Evolutionary conservation across 2,329 filamentous ascomycete genomes (phyloP).

Genomic region (Trichoderma arundinaceum): DNA sequence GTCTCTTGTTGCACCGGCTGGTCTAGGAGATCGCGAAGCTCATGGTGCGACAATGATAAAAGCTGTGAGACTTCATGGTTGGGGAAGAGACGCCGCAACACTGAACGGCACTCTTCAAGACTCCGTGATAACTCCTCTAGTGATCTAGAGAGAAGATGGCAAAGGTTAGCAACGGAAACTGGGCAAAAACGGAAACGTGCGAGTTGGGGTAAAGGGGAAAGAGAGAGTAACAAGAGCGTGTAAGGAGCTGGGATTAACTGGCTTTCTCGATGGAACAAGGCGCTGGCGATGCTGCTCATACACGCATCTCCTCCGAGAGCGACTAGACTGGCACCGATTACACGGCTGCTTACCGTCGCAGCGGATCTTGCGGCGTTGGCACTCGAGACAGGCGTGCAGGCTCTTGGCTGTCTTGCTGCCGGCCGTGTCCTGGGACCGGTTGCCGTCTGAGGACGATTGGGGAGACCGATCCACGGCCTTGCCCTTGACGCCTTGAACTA

Average conservation of each 20-base stretch:
- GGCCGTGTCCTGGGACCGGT: constrained; percentile 45
- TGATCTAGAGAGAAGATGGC: constrained; percentile 48
- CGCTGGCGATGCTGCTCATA: constrained; percentile 82
- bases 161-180: constrained; percentile 29
- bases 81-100: constrained; percentile 68
- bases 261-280: constrained; percentile 80
- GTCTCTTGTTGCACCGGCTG: constrained; percentile 54
- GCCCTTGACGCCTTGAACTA: constrained; percentile 23
- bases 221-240: background rate
- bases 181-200: too few species aligned
- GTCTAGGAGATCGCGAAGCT: constrained; percentile 63
- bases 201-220: background rate
- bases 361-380: constrained; percentile 80
- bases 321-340: constrained; percentile 81
- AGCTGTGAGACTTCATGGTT: constrained; percentile 58
- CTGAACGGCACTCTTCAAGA: constrained; percentile 67
- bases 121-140: constrained; percentile 68
- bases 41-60: constrained; percentile 61
- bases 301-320: constrained; percentile 77
- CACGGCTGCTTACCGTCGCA: constrained; percentile 84
- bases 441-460: constrained; percentile 39
- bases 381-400: constrained; percentile 73
- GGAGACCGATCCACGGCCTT: constrained; percentile 18
- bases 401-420: constrained; percentile 59
- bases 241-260: constrained; percentile 43